Evolutionary conservation across 495 filamentous ascomycete species (phyloP), one percentile per base, ranked within the genome.

Genomic region (Halenospora varia): DNA sequence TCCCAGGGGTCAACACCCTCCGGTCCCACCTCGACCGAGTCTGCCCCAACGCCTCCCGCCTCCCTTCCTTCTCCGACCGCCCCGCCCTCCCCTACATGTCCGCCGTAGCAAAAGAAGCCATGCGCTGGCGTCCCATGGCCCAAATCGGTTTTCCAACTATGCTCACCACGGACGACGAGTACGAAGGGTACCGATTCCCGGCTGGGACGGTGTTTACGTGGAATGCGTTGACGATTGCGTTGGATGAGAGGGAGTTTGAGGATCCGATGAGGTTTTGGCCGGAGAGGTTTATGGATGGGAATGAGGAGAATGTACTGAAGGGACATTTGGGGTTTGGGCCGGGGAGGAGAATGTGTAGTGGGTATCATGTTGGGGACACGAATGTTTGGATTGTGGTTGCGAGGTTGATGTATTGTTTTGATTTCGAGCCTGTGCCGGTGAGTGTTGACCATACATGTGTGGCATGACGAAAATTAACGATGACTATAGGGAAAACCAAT

Each of bases 111-210:
- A 48, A 48, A 22, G 45, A 48, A 19, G 13, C 45, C 8, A 10
- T 48, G 8, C 45, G 45, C 6, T 48, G 45, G 45, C 9, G 19
- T 8, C 19, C 15, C 8, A 22, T 48, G 19, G 19, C 13, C 45
- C 45, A n/a, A 9, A 48, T 22, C 18, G 45, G 19, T 8, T 17
- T 17, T n/a, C 19, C 63, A 4, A 63, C 69, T 35, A 62, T 67
- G 1, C 56, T 74, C 9, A 74, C 69, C 2, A 55, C 70, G 41
- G 73, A 80, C 39, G 64, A 80, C 55, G 64, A 70, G 41, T 80
- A 75, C 46, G 77, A 78, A 48, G 74, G 73, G 17, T 77, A 78
- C 48, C 44, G 52, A 11, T 75, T 82, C 53, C 74, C 76, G 0
- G 67, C 68, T 2, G 77, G 77, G 25, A 72, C 71, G 0, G 63